Evolutionary conservation across 2,329 filamentous ascomycete genomes (phyloP), one percentile per base, ranked within the genome.

Genomic region (Aspergillus caelatus): DNA sequence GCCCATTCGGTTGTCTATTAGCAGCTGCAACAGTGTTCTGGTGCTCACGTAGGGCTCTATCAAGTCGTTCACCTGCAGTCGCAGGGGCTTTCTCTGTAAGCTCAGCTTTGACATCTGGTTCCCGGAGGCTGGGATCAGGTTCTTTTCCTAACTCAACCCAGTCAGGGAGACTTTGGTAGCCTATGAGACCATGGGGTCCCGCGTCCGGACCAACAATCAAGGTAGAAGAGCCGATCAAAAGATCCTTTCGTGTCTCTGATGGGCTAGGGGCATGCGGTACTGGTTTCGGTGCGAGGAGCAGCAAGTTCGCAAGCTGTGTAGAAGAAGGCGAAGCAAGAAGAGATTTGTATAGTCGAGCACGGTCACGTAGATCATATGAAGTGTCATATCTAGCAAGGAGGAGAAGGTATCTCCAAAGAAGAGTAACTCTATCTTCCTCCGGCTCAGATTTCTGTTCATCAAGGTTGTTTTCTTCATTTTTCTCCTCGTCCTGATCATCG

Each of bases 321-420:
- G 86, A 88, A 2, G 84, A 83, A 1, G 94, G 92, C 5, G 91
- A 88, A 4, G 88, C 85, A 2, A 99, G 86, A 1, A 99, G 87
- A 1, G 93, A 86, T 67, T 91, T 93, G 81, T 96, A 98, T 65
- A 97, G 86, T 36, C 95, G 89, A 2, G 94, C 89, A 28, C 95
- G 91, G 75, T 98, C 95, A 67, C 95, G 92, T 3, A 99, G 87
- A 74, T 98, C 94, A 78, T 96, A 99, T 0, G 94, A 97, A 0
- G 90, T 92, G 72, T 98, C 95, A 77, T 98, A 99, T 65, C 95
- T 89, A 36, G 92, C 92, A 1, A 99, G 86, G 1, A 94, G 85
- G 32, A 96, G 84, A 26, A 92, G 87, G 71, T 99, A 96, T 34
- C 90, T 87, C 89, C 93, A 99, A 1, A 99, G 82, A 3, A 89